Evolutionary conservation across 1,139 yeast species (phyloP).

Genomic region (Nakaseomyces nivariensis): DNA sequence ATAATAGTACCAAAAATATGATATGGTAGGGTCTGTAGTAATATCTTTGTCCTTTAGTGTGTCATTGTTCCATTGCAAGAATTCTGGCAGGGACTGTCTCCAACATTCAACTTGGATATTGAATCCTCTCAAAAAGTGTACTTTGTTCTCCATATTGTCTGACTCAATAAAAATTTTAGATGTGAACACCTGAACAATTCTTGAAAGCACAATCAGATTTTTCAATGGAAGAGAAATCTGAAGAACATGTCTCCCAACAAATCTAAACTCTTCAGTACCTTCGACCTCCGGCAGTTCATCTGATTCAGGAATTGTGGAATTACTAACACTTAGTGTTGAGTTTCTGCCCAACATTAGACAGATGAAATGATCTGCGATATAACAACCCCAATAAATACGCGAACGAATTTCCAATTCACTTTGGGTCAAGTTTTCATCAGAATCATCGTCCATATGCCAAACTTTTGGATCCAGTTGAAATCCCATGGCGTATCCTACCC

Average conservation of each 20-base stretch:
- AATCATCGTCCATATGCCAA: slow-evolving; percentile 34
- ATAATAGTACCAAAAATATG: slow-evolving; percentile 46
- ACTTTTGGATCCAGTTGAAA: slow-evolving; percentile 53
- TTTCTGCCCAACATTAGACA: slow-evolving; percentile 52
- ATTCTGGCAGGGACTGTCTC: slow-evolving; percentile 41
- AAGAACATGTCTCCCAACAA: slow-evolving; percentile 29
- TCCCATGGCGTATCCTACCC: slow-evolving; percentile 59
- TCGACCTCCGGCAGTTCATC: slow-evolving; percentile 51
- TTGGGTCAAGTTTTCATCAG: slow-evolving; percentile 19
- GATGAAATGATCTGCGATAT: slow-evolving; percentile 54
- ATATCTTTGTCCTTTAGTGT: slow-evolving; percentile 36
- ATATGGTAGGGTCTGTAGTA: slow-evolving; percentile 36
- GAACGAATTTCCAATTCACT: slow-evolving; percentile 46
- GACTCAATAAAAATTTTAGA: slow-evolving; percentile 29
- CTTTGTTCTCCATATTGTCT: slow-evolving; percentile 20
- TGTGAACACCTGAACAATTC: slow-evolving; percentile 45
- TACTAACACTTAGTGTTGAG: slow-evolving; percentile 44
- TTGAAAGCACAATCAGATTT: slow-evolving; percentile 43
- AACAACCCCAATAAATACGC: slow-evolving; percentile 60
- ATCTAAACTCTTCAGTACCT: slow-evolving; percentile 39
- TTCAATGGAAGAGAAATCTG: slow-evolving; percentile 38
- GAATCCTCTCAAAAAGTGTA: slow-evolving; percentile 32
- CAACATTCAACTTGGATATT: slow-evolving; percentile 43
- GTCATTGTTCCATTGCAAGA: slow-evolving; percentile 41
- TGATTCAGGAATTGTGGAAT: slow-evolving; percentile 53